Conservation (phyloP, 1,139 yeast species). For the Diutina pseudorugosa region DNA sequence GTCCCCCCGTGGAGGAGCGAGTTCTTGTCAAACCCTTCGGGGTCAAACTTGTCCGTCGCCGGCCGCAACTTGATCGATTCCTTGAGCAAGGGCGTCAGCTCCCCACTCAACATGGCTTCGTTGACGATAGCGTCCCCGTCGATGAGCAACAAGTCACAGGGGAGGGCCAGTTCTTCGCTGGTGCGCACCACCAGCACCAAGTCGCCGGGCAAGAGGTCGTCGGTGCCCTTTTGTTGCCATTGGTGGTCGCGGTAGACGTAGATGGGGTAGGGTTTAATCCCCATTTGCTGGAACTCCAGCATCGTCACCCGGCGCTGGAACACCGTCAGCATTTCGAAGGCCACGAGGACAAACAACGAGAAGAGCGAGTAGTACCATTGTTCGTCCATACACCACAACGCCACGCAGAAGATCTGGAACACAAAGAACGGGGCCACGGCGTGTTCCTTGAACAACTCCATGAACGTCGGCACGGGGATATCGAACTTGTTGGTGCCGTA, state of each 20-base stretch:
- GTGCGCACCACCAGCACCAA: slow-evolving; percentile 81
- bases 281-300: slow-evolving; percentile 95
- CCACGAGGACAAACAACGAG: slow-evolving; percentile 81
- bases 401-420: slow-evolving; percentile 91
- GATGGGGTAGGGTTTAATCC: slow-evolving; percentile 80
- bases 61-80: slow-evolving; percentile 87
- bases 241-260: slow-evolving; percentile 56
- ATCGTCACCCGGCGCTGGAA: slow-evolving; percentile 91
- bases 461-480: slow-evolving; percentile 86
- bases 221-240: slow-evolving; percentile 66
- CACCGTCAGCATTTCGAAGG: slow-evolving; percentile 91
- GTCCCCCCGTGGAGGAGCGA: slow-evolving; percentile 94
- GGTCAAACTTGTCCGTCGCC: slow-evolving; percentile 47
- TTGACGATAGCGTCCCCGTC: slow-evolving; percentile 90
- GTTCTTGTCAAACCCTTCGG: slow-evolving; percentile 81
- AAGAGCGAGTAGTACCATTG: slow-evolving; percentile 93
- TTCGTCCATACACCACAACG: slow-evolving; percentile 93
- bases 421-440: slow-evolving; percentile 98
- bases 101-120: slow-evolving; percentile 98
- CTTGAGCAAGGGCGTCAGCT: slow-evolving; percentile 89
- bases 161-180: slow-evolving; percentile 81
- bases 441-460: slow-evolving; percentile 88
- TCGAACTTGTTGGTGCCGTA: slow-evolving; percentile 86
- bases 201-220: slow-evolving; percentile 84
- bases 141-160: slow-evolving; percentile 84